phyloP scores from a whole-genome alignment of 2,329 filamentous ascomycete genomes.

The Pyrenophora tritici-repentis region DNA sequence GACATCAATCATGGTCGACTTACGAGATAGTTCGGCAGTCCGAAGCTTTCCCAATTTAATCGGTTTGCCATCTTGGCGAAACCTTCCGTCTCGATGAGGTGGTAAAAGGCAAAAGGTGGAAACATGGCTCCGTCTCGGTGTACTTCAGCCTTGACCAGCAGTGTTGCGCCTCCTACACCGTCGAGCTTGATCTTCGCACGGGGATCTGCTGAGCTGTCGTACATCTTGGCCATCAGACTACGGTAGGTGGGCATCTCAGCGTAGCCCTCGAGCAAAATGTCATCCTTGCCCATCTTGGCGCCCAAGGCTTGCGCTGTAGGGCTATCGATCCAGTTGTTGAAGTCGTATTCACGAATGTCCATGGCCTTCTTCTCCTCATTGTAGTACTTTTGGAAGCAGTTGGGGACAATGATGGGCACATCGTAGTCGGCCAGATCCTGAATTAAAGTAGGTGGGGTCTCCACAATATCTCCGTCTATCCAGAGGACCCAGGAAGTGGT shows the following conservation, averaged over 20 bases:
- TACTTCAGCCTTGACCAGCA: constrained; percentile 95
- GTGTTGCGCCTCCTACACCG: constrained; percentile 88
- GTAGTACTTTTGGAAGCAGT: constrained; percentile 86
- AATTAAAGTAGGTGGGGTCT: constrained; percentile 82
- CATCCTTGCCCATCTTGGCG: constrained; percentile 81
- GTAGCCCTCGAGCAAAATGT: constrained; percentile 93
- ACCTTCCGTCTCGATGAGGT: constrained; percentile 96
- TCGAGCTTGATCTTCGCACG: constrained; percentile 76
- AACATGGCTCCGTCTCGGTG: constrained; percentile 99
- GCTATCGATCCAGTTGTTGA: constrained; percentile 96
- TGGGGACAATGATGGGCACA: constrained; percentile 90
- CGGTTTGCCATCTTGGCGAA: constrained; percentile 96
- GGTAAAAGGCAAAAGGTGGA: constrained; percentile 92
- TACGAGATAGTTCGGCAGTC: constrained; percentile 97
- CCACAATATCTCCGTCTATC: constrained; percentile 90
- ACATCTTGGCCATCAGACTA: constrained; percentile 86
- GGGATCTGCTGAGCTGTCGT: constrained; percentile 57
- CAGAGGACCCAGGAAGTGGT: constrained; percentile 95
- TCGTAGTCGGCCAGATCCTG: constrained; percentile 89
- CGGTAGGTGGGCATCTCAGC: constrained; percentile 90
- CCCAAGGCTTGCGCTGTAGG: constrained; percentile 76
- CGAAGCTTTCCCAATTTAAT: constrained; percentile 81
- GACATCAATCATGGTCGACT: constrained; percentile 34
- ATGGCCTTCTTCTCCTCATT: constrained; percentile 71
- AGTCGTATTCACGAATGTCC: constrained; percentile 88